Evolutionary conservation across 1,139 yeast genomes (phyloP), one percentile per base, ranked within the genome.

Genomic region (Saccharomycopsis hybrid): DNA sequence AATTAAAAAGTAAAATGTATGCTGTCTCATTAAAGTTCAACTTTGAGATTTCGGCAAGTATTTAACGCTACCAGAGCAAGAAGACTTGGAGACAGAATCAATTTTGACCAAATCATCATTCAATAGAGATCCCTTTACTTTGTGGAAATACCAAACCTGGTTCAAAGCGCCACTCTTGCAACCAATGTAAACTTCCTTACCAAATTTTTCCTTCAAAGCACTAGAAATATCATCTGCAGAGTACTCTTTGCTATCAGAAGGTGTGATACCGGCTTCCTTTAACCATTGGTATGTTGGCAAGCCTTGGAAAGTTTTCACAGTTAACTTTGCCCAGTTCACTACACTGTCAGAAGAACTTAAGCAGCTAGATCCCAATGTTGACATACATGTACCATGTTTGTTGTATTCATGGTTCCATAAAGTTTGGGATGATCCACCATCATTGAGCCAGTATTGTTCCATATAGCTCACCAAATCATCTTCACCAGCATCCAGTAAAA

Each of bases 341-440:
- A 87, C 88, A 35, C 66, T 65, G 46, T 62, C 65, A 13, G 43
- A 42, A n/a, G 57, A 45, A 27, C 57, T 54, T 63, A 87, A 88
- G 62, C 97, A 92, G 1, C 63, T 58, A 2, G 95, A 88, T 48
- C 75, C 76, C 47, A 90, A 70, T 0, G 97, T 89, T 39, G 81
- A 77, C 71, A 90, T 81, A 66, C 97, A 92, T 0, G 97, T 89
- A 4, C 92, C 97, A 62, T 92, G 98, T 65, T 92, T 92, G 70
- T 90, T 90, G 73, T 78, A 92, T 66, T 92, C 98, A 64, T 92
- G 97, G 31, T 79, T 74, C 97, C 97, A 90, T 50, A 92, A 71
- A 24, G 75, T 67, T 54, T 80, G 86, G 62, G 88, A 96, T 53
- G 74, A 62, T 1, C 94, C 92, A 53, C 78, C 78, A 64, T 74